Percentiles rank a stretch among this genome's conserved stretches.
Evolutionary conservation across 129 eudicot species (phyloP).

Genomic region (Chrysanthemum seticuspe): DNA sequence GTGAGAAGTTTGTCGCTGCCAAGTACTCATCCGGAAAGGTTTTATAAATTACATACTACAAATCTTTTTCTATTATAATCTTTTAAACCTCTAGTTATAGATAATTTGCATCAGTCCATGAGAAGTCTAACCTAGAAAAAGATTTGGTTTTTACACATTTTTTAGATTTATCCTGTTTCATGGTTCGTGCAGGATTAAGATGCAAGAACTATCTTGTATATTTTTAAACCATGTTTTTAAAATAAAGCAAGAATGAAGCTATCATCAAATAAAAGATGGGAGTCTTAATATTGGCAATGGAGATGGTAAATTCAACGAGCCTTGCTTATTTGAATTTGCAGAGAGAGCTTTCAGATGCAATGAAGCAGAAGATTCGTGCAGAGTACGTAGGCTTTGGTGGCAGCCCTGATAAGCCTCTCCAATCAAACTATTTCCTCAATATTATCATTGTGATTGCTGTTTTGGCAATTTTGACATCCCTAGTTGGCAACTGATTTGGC

Average conservation of each 20-base stretch:
- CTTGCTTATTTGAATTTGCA: slow-evolving; percentile 83
- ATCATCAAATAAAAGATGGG: slow-evolving; percentile 50
- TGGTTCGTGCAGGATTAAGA: slow-evolving; percentile 92
- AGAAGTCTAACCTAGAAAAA: not conserved
- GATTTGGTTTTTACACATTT: not conserved
- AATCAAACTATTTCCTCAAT: slow-evolving; percentile 87
- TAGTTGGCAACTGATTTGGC: slow-evolving; percentile 54
- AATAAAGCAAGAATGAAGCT: slow-evolving; percentile 64
- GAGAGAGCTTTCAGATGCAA: slow-evolving; percentile 84
- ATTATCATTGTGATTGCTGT: slow-evolving; percentile 82
- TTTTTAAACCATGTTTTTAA: slow-evolving; percentile 50
- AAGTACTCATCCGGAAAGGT: slow-evolving; percentile 95
- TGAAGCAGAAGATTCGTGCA: slow-evolving; percentile 92
- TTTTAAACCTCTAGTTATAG: slow-evolving; percentile 2
- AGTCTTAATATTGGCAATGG: slow-evolving; percentile 38
- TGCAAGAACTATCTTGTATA: slow-evolving; percentile 58
- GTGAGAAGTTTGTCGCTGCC: slow-evolving; percentile 91
- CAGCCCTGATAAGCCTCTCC: slow-evolving; percentile 94
- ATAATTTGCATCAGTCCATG: slow-evolving; percentile 17
- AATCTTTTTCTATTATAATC: slow-evolving; percentile 5
- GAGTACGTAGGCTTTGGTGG: slow-evolving; percentile 92
- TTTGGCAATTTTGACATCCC: slow-evolving; percentile 80
- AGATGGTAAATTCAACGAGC: slow-evolving; percentile 58
- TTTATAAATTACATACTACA: not conserved
- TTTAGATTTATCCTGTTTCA: slow-evolving; percentile 43